Base-by-base conservation (phyloP, 1,284 basidiomycete genomes). In the Athelia psychrophila region DNA sequence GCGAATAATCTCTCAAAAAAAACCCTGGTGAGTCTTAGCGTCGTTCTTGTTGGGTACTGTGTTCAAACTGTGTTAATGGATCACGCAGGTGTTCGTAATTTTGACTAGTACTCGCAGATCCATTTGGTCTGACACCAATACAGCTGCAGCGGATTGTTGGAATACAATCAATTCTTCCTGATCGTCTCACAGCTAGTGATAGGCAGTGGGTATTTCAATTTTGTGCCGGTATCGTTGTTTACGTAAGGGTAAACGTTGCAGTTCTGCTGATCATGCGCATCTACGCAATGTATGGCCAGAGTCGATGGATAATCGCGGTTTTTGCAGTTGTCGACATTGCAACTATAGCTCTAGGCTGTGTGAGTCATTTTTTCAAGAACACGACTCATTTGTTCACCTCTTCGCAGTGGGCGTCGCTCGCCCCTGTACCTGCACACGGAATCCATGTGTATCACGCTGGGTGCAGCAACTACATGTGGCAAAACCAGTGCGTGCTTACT, bases 211-310 rank as follows among this genome's bases (percentile, higher is more conserved):
- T 35, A 35, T 12, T 35, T n/a, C n/a, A 10, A n/a, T 35, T n/a
- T n/a, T n/a, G n/a, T n/a, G n/a, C n/a, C n/a, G n/a, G n/a, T n/a
- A n/a, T n/a, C n/a, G n/a, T n/a, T n/a, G n/a, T n/a, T n/a, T n/a
- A n/a, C n/a, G n/a, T n/a, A n/a, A n/a, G n/a, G n/a, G n/a, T n/a
- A n/a, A n/a, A n/a, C n/a, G n/a, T n/a, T n/a, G n/a, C n/a, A 54
- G 53, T 20, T 6, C 50, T 54, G n/a, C 22, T 54, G 24, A 47
- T 25, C 9, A 23, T 54, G n/a, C 56, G 56, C 22, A 50, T 40
- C 19, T 55, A 50, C 48, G 54, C 56, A 15, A 45, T 58, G 3
- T 56, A 56, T 19, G 36, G 50, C 10, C 42, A 48, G 15, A 47
- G 30, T 22, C 55, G 51, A 18, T 32, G 50, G 18, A 9, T 56